Percentiles rank a stretch among this genome's conserved stretches.
Conservation (phyloP, 1,284 basidiomycete species). For the Rhodotorula sp. region DNA sequence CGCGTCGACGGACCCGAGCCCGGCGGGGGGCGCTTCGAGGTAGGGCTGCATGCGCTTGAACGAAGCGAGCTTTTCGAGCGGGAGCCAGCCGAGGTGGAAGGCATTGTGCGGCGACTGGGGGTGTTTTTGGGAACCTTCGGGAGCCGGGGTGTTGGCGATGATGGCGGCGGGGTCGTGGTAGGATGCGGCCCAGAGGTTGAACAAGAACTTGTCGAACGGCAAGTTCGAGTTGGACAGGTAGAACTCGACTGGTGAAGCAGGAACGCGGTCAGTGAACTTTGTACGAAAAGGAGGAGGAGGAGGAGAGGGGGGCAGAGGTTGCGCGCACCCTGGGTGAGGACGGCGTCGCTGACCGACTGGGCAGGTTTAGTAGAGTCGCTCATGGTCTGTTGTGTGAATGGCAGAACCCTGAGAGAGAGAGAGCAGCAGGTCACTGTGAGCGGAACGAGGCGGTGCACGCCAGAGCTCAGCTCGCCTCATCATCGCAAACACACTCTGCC, state of each 20-base stretch:
- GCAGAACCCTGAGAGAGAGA: not conserved
- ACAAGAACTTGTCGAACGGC: conserved; percentile 98
- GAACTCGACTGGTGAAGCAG: conserved; percentile 74
- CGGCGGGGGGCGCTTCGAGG: conserved; percentile 54
- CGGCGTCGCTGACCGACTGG: conserved; percentile 22
- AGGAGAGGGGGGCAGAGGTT: not conserved
- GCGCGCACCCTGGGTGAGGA: conserved; percentile 37
- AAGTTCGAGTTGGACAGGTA: conserved; percentile 97
- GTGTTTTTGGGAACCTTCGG: conserved; percentile 48
- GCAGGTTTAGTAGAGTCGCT: conserved; percentile 4
- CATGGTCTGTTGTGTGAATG: conserved; percentile 1
- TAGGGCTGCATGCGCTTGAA: conserved; percentile 95
- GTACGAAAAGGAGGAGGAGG: not conserved
- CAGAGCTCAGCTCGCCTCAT: not conserved
- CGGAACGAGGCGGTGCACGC: not conserved
- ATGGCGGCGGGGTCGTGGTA: conserved; percentile 33
- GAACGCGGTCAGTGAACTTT: not conserved
- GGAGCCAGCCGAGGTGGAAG: conserved; percentile 72
- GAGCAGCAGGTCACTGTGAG: not conserved
- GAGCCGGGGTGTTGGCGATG: conserved; percentile 41
- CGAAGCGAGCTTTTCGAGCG: conserved; percentile 79
- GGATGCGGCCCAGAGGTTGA: conserved; percentile 52
- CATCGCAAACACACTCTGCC: not conserved
- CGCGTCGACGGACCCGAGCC: conserved; percentile 45
- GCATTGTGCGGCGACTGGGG: conserved; percentile 52